These are phyloP conservation scores for Tolypocladium ophioglossoides DNA, from an alignment of 2,329 filamentous ascomycete species.

Conservation along the genomic window DNA sequence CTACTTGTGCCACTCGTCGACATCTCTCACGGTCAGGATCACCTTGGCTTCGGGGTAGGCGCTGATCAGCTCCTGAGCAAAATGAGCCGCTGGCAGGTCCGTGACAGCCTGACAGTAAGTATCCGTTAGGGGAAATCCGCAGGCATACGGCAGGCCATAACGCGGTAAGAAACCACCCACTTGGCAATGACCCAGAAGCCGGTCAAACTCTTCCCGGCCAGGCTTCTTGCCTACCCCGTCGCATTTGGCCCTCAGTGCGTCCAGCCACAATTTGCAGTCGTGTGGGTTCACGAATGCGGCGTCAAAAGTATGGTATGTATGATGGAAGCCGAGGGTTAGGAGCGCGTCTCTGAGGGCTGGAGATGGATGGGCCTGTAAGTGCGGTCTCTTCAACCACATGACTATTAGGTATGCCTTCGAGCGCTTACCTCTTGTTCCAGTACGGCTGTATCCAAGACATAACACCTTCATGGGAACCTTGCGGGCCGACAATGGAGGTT, in stretches of 20 bases:
- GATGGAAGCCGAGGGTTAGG: no score
- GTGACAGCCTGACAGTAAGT: slow-evolving; percentile 53
- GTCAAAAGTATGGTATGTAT: no score
- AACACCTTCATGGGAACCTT: no score
- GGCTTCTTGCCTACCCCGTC: slow-evolving; percentile 14
- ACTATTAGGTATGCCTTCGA: no score
- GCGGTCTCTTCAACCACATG: no score
- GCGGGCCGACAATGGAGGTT: no score
- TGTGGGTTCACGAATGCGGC: slow-evolving; percentile 36
- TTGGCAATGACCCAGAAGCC: slow-evolving; percentile 54
- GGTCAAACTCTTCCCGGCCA: slow-evolving; percentile 60
- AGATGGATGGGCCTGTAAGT: no score
- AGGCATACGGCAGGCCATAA: no score
- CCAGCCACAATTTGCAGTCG: slow-evolving; percentile 54
- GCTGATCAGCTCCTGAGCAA: slow-evolving; percentile 58
- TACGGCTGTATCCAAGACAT: no score
- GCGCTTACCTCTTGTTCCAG: no score
- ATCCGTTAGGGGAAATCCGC: no score
- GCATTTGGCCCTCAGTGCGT: slow-evolving; percentile 48
- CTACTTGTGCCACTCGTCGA: slow-evolving; percentile 49
- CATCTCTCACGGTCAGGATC: slow-evolving; percentile 54
- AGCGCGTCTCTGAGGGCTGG: no score
- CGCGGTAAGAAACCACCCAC: slow-evolving; percentile 11
- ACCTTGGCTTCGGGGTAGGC: slow-evolving; percentile 67
- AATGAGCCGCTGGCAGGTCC: slow-evolving; percentile 58